These are phyloP conservation scores for Phytopythium kandeliae DNA, from an alignment of 352 stramenopile genomes.

Conservation along the genomic window DNA sequence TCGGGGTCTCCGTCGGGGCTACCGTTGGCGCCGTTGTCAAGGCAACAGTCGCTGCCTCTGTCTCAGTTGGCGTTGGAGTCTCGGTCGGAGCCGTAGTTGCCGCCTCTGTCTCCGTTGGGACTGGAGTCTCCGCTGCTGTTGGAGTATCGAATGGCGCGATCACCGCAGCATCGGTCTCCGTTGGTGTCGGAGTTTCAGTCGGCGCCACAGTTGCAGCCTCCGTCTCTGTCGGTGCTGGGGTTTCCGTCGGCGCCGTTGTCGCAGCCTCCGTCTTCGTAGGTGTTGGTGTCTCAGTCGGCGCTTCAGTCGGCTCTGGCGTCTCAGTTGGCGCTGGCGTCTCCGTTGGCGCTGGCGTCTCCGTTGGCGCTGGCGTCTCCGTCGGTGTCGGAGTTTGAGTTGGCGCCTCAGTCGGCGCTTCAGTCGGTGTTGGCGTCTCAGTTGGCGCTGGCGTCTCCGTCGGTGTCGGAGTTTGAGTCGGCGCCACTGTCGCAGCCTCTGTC, in stretches of 20 bases:
- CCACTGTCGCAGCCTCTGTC: conserved; percentile 2
- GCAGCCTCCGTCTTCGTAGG: no score
- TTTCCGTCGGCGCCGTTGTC: no score
- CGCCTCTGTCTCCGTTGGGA: neutral
- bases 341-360: no score
- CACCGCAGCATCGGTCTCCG: neutral
- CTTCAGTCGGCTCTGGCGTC: no score
- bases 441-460: conserved; percentile 2
- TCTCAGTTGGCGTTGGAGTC: neutral
- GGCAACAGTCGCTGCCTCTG: neutral
- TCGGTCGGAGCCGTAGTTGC: neutral
- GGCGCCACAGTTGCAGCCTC: conserved; percentile 1
- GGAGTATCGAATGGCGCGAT: no score
- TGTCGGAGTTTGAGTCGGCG: no score
- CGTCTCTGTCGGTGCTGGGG: neutral
- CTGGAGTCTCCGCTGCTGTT: conserved; percentile 1
- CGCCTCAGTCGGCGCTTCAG: conserved; percentile 1
- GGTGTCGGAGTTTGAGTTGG: no score
- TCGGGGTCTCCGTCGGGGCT: neutral
- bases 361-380: no score
- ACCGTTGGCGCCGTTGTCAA: no score
- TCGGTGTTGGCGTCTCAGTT: neutral
- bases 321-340: no score
- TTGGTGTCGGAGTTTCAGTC: conserved; percentile 5
- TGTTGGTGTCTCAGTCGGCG: no score